These are phyloP conservation scores for Tinospora cordifolia DNA, from an alignment of 164 flowering plant species.

Conservation along the genomic window DNA sequence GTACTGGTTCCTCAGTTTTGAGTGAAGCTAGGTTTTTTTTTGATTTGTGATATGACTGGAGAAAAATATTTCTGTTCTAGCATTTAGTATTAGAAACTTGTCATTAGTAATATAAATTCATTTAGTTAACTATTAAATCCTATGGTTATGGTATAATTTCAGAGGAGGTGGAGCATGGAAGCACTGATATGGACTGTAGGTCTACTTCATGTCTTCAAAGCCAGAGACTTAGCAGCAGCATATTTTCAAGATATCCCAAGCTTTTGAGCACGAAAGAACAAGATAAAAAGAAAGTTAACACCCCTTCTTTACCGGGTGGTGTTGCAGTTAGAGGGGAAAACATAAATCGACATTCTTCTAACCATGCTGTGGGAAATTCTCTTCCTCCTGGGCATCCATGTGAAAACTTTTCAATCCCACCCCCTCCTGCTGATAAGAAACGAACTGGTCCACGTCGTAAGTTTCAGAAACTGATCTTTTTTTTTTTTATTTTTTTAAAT, in stretches of 20 bases:
- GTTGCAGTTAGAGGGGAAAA: constrained; percentile 15
- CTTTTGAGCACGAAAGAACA: constrained; percentile 10
- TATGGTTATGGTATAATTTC: constrained; percentile 4
- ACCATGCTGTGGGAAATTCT: constrained; percentile 1
- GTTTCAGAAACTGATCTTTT: constrained; percentile 18
- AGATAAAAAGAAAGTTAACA: constrained; percentile 8
- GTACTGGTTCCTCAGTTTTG: too few species aligned
- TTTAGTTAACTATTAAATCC: too few species aligned
- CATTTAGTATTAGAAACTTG: too few species aligned
- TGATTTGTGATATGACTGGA: too few species aligned
- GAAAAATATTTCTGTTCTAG: too few species aligned
- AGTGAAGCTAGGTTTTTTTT: too few species aligned
- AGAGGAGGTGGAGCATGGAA: constrained; percentile 26
- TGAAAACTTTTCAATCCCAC: constrained; percentile 58
- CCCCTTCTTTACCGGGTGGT: constrained; percentile 11
- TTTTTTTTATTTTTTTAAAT: neutral
- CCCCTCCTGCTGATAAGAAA: constrained; percentile 63
- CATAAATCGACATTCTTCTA: constrained; percentile 14
- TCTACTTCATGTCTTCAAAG: constrained; percentile 15
- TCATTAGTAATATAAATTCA: too few species aligned
- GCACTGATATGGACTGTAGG: constrained; percentile 9
- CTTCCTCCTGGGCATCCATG: constrained; percentile 47
- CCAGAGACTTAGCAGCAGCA: constrained; percentile 7
- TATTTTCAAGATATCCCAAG: constrained; percentile 8
- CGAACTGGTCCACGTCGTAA: constrained; percentile 90